These are phyloP conservation scores for Abelmoschus esculentus DNA, from an alignment of 345 rosid genomes.

Conservation along the genomic window DNA sequence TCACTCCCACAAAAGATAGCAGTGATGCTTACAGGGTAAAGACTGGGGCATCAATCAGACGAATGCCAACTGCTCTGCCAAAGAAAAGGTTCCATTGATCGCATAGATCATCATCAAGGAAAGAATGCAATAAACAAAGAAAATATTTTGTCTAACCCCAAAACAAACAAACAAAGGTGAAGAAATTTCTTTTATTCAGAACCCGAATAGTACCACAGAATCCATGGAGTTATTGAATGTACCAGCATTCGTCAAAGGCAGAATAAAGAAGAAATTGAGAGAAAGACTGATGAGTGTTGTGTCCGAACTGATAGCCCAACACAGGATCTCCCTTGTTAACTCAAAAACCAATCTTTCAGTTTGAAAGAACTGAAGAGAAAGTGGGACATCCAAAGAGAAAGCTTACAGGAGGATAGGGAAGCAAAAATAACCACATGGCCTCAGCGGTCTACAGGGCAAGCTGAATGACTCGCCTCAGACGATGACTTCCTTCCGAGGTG, in stretches of 20 bases:
- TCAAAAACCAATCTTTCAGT: neutral
- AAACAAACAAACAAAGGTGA: too few species aligned
- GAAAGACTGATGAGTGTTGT: conserved; percentile 77
- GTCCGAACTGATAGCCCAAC: conserved; percentile 75
- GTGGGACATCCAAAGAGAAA: neutral
- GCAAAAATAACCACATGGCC: conserved; percentile 85
- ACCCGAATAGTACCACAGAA: neutral
- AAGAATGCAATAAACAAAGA: neutral
- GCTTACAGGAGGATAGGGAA: conserved; percentile 82
- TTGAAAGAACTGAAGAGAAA: neutral
- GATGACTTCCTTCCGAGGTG: conserved; percentile 22
- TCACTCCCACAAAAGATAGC: neutral
- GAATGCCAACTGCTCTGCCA: conserved; percentile 76
- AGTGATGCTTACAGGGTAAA: conserved; percentile 66
- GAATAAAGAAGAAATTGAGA: conserved; percentile 83
- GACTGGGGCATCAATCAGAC: conserved; percentile 65
- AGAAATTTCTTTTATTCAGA: too few species aligned
- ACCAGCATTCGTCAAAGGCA: conserved; percentile 78
- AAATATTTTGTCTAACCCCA: too few species aligned
- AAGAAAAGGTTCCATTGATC: conserved; percentile 13
- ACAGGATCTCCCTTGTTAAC: conserved; percentile 79
- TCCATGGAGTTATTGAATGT: conserved; percentile 4
- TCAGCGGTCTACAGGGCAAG: conserved; percentile 58
- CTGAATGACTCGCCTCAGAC: conserved; percentile 29
- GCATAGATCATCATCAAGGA: conserved; percentile 5